phyloP scores from a whole-genome alignment of 2,329 filamentous ascomycete genomes.

The Cercospora sojina region DNA sequence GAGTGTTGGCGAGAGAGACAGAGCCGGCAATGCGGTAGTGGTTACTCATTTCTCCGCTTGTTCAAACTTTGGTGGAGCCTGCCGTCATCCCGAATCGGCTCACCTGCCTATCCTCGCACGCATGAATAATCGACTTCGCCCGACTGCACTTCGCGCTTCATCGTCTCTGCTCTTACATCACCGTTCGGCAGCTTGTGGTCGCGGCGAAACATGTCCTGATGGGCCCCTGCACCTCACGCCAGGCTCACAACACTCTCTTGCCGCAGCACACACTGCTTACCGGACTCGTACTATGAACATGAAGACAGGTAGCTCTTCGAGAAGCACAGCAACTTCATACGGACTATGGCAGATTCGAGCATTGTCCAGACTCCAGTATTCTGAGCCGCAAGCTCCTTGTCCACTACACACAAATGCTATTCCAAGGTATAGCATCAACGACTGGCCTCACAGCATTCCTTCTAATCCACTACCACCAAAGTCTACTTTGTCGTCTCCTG shows the following conservation, averaged over 20 bases:
- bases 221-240: neutral
- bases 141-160: neutral
- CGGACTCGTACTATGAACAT: neutral
- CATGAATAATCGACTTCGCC: neutral
- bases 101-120: neutral
- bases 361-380: neutral
- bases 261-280: neutral
- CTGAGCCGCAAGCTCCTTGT: neutral
- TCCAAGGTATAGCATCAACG: neutral
- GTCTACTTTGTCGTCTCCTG: neutral
- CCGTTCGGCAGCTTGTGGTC: neutral
- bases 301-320: neutral
- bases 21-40: slow-evolving; percentile 4
- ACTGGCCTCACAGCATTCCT: neutral
- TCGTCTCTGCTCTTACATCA: neutral
- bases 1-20: neutral
- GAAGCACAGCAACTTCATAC: neutral
- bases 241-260: neutral
- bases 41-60: slow-evolving; percentile 9
- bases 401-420: neutral
- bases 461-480: neutral
- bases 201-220: neutral
- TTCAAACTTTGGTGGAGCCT: slow-evolving; percentile 6
- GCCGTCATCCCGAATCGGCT: neutral
- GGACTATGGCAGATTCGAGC: neutral